Base-by-base conservation (phyloP, 148 eudicot genomes). In the Polygonum aviculare region DNA sequence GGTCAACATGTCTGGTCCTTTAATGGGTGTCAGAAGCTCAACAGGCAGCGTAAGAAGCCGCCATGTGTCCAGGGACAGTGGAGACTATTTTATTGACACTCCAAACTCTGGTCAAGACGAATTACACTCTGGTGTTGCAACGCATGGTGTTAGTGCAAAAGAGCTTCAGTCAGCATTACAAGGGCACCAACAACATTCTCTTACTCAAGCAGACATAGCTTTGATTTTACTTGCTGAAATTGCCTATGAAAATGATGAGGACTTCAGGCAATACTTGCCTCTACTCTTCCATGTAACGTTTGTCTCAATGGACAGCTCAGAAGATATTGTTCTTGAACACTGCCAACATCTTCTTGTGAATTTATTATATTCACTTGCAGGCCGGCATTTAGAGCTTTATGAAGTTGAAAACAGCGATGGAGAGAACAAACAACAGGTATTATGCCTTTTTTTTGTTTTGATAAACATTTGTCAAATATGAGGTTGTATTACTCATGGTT, bases 251-350 rank as follows among this genome's bases (percentile, higher is more conserved):
- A 95, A 95, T 74, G 99, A 95, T 74, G 99, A 95, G 74, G 99
- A 95, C 85, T 95, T 95, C 36, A 88, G 99, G 69, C 94, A 88
- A 82, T 97, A 95, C 84, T 82, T 95, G 81, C 99, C 99, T 38
- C 81, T 93, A 78, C 93, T 95, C 69, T 95, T 95, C 77, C 99
- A 95, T 38, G 99, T 95, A 74, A 95, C 93, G 10, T 95, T 95
- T 82, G 99, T 95, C 77, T 91, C 96, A 11, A 95, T 95, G 99
- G 99, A 95, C 78, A 95, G 99, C 77, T 95, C 99, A 12, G 99
- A 95, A 84, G 99, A 95, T 80, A 95, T 95, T 78, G 99, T 95
- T 67, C 85, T 95, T 74, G 94, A 95, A 85, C 99, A 95, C 84
- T 95, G 99, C 84, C 99, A 95, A 80, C 99, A 95, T 71, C 84